Percentiles rank a stretch among this genome's conserved stretches.
Evolutionary conservation across 768 basidiomycete species (phyloP).

Genomic region (Lentinus tigrinus): DNA sequence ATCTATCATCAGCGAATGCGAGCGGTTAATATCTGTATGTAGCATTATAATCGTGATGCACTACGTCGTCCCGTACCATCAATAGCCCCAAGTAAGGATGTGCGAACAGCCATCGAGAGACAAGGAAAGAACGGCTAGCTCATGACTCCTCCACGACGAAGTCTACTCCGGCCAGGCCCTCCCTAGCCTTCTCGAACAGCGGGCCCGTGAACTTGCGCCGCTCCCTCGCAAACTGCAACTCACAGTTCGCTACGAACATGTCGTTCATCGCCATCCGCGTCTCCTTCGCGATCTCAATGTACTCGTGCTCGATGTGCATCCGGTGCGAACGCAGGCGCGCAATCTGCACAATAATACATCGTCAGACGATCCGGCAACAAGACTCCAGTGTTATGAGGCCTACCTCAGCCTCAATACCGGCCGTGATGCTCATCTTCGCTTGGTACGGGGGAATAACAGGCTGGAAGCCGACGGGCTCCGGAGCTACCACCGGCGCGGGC

Average conservation of each 20-base stretch:
- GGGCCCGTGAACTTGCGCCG: constrained; percentile 56
- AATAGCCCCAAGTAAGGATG: no score
- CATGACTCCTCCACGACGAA: constrained; percentile 3
- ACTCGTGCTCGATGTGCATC: neutral
- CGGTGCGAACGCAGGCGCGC: constrained; percentile 7
- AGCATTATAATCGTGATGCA: neutral
- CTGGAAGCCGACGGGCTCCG: neutral
- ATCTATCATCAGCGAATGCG: neutral
- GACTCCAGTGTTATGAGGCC: neutral
- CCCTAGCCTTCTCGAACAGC: constrained; percentile 61
- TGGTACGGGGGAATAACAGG: constrained; percentile 11
- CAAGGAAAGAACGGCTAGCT: neutral
- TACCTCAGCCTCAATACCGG: constrained; percentile 16
- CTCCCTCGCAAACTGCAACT: constrained; percentile 56
- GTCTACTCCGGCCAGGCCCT: constrained; percentile 63
- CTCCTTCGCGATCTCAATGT: constrained; percentile 3
- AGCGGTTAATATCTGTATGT: neutral
- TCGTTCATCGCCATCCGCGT: constrained; percentile 51
- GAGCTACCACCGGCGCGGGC: neutral
- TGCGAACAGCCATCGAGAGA: neutral
- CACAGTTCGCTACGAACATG: constrained; percentile 56
- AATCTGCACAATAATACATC: constrained; percentile 1
- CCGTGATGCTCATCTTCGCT: neutral
- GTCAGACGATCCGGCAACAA: neutral
- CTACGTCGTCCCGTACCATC: neutral